phyloP scores from a whole-genome alignment of 345 rosid genomes.

The Fremontodendron californicum region DNA sequence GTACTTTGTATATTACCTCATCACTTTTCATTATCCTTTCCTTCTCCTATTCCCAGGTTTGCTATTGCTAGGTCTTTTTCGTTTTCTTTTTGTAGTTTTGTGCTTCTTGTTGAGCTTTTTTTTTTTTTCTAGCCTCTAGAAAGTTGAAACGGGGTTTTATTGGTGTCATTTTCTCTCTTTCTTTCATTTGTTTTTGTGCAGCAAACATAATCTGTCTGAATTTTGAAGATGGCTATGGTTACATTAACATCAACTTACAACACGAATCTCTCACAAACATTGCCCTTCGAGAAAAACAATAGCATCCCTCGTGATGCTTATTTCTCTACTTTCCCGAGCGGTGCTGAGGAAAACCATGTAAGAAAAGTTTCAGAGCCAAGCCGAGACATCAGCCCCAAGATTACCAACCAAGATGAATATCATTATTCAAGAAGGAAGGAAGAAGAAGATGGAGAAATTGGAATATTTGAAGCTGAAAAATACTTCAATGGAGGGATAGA shows the following conservation, averaged over 20 bases:
- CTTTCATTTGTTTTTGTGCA: neutral
- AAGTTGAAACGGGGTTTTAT: neutral
- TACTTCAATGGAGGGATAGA: conserved; percentile 68
- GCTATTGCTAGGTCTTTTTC: conserved; percentile 23
- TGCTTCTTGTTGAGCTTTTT: neutral
- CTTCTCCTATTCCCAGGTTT: neutral
- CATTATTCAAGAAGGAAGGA: conserved; percentile 26
- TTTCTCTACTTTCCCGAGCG: conserved; percentile 46
- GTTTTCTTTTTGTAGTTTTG: conserved; percentile 19
- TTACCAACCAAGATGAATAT: conserved; percentile 5
- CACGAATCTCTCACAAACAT: conserved; percentile 22
- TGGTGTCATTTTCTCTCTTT: neutral
- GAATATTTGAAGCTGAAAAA: conserved; percentile 80
- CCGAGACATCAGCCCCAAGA: conserved; percentile 14
- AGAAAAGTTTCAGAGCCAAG: conserved; percentile 30
- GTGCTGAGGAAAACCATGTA: conserved; percentile 34
- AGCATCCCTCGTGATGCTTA: conserved; percentile 38
- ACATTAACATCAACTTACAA: conserved; percentile 23
- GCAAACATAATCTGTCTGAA: neutral
- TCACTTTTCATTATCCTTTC: neutral
- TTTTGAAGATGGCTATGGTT: conserved; percentile 26
- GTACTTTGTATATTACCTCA: neutral
- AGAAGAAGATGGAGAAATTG: conserved; percentile 66
- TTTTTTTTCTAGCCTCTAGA: neutral
- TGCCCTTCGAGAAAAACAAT: conserved; percentile 26